Evolutionary conservation across 768 basidiomycete genomes (phyloP).

Genomic region (Mycena venus): DNA sequence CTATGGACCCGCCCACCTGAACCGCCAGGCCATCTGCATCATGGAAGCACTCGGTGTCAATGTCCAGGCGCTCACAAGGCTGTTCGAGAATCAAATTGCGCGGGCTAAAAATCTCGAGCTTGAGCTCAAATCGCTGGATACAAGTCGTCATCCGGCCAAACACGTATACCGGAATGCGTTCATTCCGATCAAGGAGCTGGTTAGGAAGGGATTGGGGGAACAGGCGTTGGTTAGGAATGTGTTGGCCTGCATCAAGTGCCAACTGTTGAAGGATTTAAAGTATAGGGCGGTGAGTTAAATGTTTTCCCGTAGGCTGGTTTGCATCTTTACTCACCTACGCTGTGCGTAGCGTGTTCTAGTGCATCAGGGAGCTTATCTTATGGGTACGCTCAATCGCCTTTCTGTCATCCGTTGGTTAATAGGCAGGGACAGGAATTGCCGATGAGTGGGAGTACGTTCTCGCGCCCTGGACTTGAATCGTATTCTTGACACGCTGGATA

Average conservation of each 20-base stretch:
- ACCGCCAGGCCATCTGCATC: conserved; percentile 35
- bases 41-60: conserved; percentile 29
- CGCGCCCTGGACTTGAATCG: background rate
- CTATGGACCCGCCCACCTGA: conserved; percentile 32
- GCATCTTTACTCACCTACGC: background rate
- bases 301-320: too few species aligned
- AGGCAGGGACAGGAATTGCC: conserved; percentile 29
- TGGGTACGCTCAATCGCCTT: conserved; percentile 3
- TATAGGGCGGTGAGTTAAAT: conserved; percentile 34
- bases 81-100: conserved; percentile 16
- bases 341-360: conserved; percentile 24
- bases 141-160: conserved; percentile 18
- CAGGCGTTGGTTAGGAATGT: conserved; percentile 30
- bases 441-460: conserved; percentile 30
- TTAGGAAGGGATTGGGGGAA: conserved; percentile 16
- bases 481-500: background rate
- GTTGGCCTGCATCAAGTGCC: conserved; percentile 33
- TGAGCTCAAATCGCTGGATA: conserved; percentile 15
- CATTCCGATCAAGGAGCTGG: conserved; percentile 26
- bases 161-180: conserved; percentile 28
- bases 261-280: conserved; percentile 31
- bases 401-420: too few species aligned
- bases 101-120: conserved; percentile 24
- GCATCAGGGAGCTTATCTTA: conserved; percentile 27
- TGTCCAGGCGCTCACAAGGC: background rate